Evolutionary conservation across 2,329 filamentous ascomycete species (phyloP).

Genomic region (Neopestalotiopsis clavispora): DNA sequence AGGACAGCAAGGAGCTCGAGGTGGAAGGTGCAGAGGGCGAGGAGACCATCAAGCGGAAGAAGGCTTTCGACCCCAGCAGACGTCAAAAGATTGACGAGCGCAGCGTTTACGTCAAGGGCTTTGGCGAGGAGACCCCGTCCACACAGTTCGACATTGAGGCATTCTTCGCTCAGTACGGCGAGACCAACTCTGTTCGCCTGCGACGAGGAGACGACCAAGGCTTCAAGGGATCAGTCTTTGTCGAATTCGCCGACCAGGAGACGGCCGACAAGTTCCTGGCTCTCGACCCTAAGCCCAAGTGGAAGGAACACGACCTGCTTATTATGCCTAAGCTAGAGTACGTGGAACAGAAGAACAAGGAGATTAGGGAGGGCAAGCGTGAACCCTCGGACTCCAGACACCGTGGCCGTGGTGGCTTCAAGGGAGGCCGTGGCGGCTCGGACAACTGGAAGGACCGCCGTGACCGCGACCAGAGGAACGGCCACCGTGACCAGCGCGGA

Average conservation of each 20-base stretch:
- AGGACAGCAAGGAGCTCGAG: slow-evolving; percentile 74
- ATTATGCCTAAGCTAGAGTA: slow-evolving; percentile 92
- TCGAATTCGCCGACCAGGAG: slow-evolving; percentile 85
- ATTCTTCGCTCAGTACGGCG: slow-evolving; percentile 83
- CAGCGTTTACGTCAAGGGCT: slow-evolving; percentile 92
- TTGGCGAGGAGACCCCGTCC: slow-evolving; percentile 80
- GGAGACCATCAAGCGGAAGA: slow-evolving; percentile 78
- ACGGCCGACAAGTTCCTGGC: slow-evolving; percentile 79
- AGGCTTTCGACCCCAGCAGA: slow-evolving; percentile 65
- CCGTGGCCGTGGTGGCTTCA: slow-evolving; percentile 27
- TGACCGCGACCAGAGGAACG: slow-evolving; percentile 65
- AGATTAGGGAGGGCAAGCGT: slow-evolving; percentile 74
- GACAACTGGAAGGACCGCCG: slow-evolving; percentile 70
- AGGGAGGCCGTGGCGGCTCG: slow-evolving; percentile 44
- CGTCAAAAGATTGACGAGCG: slow-evolving; percentile 70
- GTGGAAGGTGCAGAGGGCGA: slow-evolving; percentile 75
- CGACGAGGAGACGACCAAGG: slow-evolving; percentile 73
- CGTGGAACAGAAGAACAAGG: slow-evolving; percentile 74
- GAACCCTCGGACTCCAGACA: slow-evolving; percentile 55
- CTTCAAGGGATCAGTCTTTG: slow-evolving; percentile 97
- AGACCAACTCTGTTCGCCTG: slow-evolving; percentile 82
- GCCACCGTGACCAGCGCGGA: slow-evolving; percentile 55
- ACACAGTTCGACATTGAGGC: slow-evolving; percentile 94
- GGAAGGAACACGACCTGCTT: slow-evolving; percentile 77
- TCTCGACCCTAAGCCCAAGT: slow-evolving; percentile 81